Base-by-base conservation (phyloP, 2,329 filamentous ascomycete genomes). In the Aspergillus sp. region DNA sequence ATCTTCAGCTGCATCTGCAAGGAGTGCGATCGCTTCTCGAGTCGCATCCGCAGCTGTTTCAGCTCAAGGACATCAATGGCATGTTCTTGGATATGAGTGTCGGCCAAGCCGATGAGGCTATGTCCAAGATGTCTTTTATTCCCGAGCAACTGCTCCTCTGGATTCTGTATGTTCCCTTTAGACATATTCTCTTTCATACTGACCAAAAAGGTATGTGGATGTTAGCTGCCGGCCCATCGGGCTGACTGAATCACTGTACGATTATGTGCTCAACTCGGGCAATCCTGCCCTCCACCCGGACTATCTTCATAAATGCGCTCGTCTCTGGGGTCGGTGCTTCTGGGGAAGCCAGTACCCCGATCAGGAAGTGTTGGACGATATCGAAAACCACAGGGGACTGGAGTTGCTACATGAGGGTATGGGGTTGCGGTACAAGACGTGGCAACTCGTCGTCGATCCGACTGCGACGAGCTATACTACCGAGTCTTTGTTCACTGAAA, bases 331-430 rank as follows among this genome's bases (percentile, higher is more conserved):
- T 1, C 55, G 62, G 30, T 65, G 62, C 40, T 61, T 65, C 35
- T 67, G 61, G 61, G 63, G 62, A 2, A 51, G 61, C 11, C 58
- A 61, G 27, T 67, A 67, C 39, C 65, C 65, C 0, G 60, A 64
- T n/a, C 53, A 58, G 12, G 57, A 67, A 44, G 57, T 66, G 2
- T 47, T 65, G n/a, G 65, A 67, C 40, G 64, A 67, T 30, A 63
- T 66, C 26, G 64, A 67, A 43, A 67, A 67, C 27, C 64, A 67
- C 45, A 52, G 64, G 19, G 61, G 53, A 3, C 45, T 67, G 11
- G 62, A 66, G 42, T 44, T 67, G 11, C 36, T 66, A 5, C 63
- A 67, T 35, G 39, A 46, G 3, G 57, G 54, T 5, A 57, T 65
- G 33, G 52, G 47, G 4, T 44, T 65, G 19, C 60, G 58, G 26